These are phyloP conservation scores for Leccinum variicolor DNA, from an alignment of 768 basidiomycete species.

Conservation along the genomic window DNA sequence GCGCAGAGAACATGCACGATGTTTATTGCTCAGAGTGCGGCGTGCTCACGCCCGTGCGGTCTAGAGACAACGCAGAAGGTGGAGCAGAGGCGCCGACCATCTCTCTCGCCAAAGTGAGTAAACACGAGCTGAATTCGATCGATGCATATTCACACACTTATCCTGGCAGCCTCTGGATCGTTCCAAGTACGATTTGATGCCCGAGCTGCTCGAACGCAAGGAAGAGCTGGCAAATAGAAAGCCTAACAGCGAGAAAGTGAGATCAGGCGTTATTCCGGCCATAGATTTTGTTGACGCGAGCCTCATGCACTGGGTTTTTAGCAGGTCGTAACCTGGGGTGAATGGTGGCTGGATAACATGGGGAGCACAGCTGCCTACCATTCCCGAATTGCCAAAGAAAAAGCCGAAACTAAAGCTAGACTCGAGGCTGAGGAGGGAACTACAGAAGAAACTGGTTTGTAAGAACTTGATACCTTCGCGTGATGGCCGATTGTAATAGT, in stretches of 20 bases:
- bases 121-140: neutral
- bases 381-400: conserved; percentile 11
- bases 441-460: neutral
- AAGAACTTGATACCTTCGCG: no score
- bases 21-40: no score
- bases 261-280: neutral
- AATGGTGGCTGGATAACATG: conserved; percentile 13
- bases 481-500: no score
- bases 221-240: neutral
- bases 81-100: neutral
- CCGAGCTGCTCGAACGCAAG: neutral
- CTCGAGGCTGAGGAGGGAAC: neutral
- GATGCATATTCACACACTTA: neutral
- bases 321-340: conserved; percentile 4
- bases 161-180: conserved; percentile 10
- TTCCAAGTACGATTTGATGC: neutral
- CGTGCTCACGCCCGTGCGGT: no score
- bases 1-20: no score
- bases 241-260: neutral
- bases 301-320: neutral
- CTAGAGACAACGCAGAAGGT: no score
- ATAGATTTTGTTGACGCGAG: neutral
- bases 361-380: conserved; percentile 14
- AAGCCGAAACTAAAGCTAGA: conserved; percentile 1
- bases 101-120: conserved; percentile 4